Conservation (phyloP, 352 stramenopile species). For the Phytophthora sansomeana region DNA sequence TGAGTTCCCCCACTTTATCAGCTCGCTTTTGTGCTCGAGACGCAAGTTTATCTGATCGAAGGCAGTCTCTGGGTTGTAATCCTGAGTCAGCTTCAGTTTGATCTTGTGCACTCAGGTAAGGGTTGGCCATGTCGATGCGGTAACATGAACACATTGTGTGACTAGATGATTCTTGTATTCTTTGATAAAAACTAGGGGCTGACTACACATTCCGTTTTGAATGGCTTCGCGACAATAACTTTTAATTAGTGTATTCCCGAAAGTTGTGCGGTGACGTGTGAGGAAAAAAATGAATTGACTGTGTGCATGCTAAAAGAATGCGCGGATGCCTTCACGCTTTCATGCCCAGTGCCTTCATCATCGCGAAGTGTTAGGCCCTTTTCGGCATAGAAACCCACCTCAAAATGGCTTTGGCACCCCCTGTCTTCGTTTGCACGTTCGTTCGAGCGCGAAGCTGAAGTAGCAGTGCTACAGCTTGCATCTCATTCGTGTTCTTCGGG, state of each 20-base stretch:
- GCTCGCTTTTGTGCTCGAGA: conserved; percentile 1
- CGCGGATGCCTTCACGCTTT: too few species aligned
- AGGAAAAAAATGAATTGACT: too few species aligned
- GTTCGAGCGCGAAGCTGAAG: not conserved
- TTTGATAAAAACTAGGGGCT: too few species aligned
- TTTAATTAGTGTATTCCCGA: too few species aligned
- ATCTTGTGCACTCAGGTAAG: not conserved
- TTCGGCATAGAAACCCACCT: not conserved
- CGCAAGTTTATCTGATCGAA: not conserved
- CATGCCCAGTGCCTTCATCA: too few species aligned
- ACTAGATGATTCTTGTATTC: too few species aligned
- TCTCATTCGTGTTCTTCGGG: not conserved
- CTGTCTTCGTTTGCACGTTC: not conserved
- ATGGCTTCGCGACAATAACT: too few species aligned
- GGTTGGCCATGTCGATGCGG: too few species aligned
- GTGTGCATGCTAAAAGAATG: too few species aligned
- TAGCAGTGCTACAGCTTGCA: not conserved
- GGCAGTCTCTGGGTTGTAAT: conserved; percentile 1
- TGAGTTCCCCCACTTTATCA: not conserved
- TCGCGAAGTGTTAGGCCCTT: not conserved
- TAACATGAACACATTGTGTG: too few species aligned
- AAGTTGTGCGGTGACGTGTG: too few species aligned
- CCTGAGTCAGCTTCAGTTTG: not conserved
- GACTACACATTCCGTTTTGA: too few species aligned
- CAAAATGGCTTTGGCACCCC: not conserved